Base-by-base conservation (phyloP, 2,329 filamentous ascomycete species). In the Lecanosticta acicola region DNA sequence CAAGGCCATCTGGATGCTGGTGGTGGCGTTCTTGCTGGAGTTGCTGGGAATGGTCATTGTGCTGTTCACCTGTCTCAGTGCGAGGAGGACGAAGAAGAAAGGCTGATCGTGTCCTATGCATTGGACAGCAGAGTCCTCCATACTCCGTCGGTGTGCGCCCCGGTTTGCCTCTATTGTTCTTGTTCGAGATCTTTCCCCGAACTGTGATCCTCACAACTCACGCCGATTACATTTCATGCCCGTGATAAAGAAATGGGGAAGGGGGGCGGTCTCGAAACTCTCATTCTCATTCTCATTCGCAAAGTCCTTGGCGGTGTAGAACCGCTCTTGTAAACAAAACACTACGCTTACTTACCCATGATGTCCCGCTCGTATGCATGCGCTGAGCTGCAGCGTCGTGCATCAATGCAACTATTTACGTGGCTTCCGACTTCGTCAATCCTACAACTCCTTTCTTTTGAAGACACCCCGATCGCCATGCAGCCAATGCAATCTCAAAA, bases 21-120 rank as follows among this genome's bases (percentile, higher is more conserved):
- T 84, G 11, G 79, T 67, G 5, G 73, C 75, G 1, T 77, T 77
- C 51, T 67, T 81, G 48, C 70, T 72, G 55, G 67, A 74, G 16
- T 71, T 83, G 42, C 47, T 82, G 19, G 80, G 73, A 7, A 74
- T 75, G 16, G 50, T 80, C 43, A 55, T 83, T 40, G 72, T 84
- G 46, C 75, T 84, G 56, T 68, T 83, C 54, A 79, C 78, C 4
- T 60, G 56, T 35, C 59, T 48, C 32, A 49, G 46, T 7, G 47
- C 48, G 10, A 51, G 52, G 41, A 48, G 55, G 43, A 57, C 59
- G 44, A 57, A 54, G 54, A 53, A 52, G 38, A 45, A 49, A n/a
- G n/a, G n/a, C n/a, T n/a, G n/a, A n/a, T n/a, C n/a, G n/a, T n/a
- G n/a, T n/a, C n/a, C n/a, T n/a, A n/a, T n/a, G n/a, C n/a, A n/a